Conservation (phyloP, 1,284 basidiomycete genomes). For the Bondarzewia mesenterica region DNA sequence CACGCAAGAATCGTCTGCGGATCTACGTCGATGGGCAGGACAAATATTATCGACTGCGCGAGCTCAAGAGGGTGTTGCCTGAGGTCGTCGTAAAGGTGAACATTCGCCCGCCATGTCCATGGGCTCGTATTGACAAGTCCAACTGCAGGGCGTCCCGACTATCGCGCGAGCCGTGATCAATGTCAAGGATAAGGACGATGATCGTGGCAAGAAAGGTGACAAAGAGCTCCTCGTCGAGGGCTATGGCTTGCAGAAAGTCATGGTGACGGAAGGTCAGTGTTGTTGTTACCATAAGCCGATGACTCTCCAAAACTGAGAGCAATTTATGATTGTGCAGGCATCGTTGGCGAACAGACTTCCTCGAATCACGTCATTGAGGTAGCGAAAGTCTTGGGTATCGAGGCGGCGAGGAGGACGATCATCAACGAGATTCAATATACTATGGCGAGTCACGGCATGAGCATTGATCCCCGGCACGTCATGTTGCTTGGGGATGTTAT, state of each 20-base stretch:
- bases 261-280: slow-evolving; percentile 86
- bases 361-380: slow-evolving; percentile 99
- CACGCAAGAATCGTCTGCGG: slow-evolving; percentile 73
- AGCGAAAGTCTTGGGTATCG: slow-evolving; percentile 90
- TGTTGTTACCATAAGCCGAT: no score
- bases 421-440: slow-evolving; percentile 97
- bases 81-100: slow-evolving; percentile 84
- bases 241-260: slow-evolving; percentile 95
- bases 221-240: slow-evolving; percentile 92
- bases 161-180: slow-evolving; percentile 91
- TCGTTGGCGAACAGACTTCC: slow-evolving; percentile 86
- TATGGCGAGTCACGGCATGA: slow-evolving; percentile 98
- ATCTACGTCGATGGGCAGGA: slow-evolving; percentile 82
- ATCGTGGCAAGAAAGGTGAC: slow-evolving; percentile 70
- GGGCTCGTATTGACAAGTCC: not conserved
- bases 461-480: slow-evolving; percentile 97
- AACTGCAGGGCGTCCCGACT: slow-evolving; percentile 65
- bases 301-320: no score
- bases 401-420: slow-evolving; percentile 92
- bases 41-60: slow-evolving; percentile 84
- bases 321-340: slow-evolving; percentile 48
- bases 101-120: not conserved
- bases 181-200: slow-evolving; percentile 78
- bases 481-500: slow-evolving; percentile 99
- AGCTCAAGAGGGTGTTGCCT: slow-evolving; percentile 74